These are phyloP conservation scores for Ogataea nitratoaversa DNA, from an alignment of 805 yeast species.

Conservation along the genomic window DNA sequence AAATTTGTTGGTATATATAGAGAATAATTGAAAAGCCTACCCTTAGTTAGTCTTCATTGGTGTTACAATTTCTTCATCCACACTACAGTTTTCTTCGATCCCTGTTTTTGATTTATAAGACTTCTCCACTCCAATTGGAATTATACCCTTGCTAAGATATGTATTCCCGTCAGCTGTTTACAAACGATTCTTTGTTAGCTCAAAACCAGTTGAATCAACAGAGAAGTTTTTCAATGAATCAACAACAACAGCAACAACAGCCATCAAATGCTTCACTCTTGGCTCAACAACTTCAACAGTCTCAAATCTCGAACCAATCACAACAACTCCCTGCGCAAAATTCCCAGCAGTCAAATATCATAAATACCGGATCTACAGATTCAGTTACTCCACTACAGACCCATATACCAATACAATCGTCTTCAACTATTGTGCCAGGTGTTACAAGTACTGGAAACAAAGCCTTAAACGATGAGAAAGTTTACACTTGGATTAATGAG, in stretches of 20 bases:
- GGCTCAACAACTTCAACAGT: conserved; percentile 23
- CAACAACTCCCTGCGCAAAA: conserved; percentile 7
- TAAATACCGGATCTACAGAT: not conserved
- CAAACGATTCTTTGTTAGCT: conserved; percentile 11
- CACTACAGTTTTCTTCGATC: too few relatives aligned
- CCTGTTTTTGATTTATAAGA: too few relatives aligned
- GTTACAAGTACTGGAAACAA: conserved; percentile 16
- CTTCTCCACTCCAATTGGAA: too few relatives aligned
- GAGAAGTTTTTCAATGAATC: conserved; percentile 6
- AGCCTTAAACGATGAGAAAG: conserved; percentile 71
- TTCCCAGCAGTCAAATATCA: not conserved
- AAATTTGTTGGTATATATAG: too few relatives aligned
- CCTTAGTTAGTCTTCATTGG: too few relatives aligned
- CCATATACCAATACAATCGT: not conserved
- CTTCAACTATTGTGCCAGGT: conserved; percentile 4
- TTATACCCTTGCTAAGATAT: not conserved
- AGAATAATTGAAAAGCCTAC: too few relatives aligned
- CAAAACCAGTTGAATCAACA: conserved; percentile 18
- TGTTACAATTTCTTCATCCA: too few relatives aligned
- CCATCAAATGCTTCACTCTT: conserved; percentile 18
- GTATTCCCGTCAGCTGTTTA: conserved; percentile 2
- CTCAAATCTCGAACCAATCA: conserved; percentile 9
- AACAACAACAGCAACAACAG: conserved; percentile 11
- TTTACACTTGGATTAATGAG: conserved; percentile 86
- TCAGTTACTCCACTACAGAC: conserved; percentile 1